Conservation (phyloP, 768 basidiomycete species). For the Mycena belliarum region DNA sequence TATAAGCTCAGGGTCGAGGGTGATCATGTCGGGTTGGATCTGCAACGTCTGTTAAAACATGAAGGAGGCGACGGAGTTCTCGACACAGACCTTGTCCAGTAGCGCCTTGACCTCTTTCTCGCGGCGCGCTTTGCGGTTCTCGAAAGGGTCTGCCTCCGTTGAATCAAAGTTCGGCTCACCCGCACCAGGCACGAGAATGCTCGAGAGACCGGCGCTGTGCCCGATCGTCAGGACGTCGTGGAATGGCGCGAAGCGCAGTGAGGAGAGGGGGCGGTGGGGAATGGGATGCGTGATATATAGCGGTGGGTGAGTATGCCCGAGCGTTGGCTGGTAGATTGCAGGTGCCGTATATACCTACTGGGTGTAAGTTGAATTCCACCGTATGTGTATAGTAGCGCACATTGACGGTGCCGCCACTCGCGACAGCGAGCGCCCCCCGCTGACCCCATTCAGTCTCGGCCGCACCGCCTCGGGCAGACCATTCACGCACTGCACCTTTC, state of each 20-base stretch:
- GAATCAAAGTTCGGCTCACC: constrained; percentile 97
- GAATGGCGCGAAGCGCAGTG: constrained; percentile 85
- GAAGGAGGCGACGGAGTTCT: neutral
- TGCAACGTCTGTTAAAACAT: constrained; percentile 27
- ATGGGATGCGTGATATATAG: constrained; percentile 89
- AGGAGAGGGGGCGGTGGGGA: constrained; percentile 73
- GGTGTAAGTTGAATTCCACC: constrained; percentile 1
- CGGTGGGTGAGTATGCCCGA: constrained; percentile 59
- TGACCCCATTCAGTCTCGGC: constrained; percentile 84
- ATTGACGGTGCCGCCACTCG: constrained; percentile 82
- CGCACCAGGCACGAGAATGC: constrained; percentile 85
- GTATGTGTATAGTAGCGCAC: constrained; percentile 40
- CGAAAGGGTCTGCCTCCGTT: constrained; percentile 92
- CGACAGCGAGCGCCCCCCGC: constrained; percentile 79
- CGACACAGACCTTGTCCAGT: constrained; percentile 80
- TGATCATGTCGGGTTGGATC: constrained; percentile 93
- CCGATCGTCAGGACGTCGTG: constrained; percentile 83
- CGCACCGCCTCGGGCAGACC: constrained; percentile 68
- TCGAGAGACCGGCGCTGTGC: constrained; percentile 77
- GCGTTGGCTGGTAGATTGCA: constrained; percentile 58
- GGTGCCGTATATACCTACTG: constrained; percentile 72
- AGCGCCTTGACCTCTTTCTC: constrained; percentile 91
- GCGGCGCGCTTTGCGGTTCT: constrained; percentile 74
- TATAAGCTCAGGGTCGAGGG: constrained; percentile 76
- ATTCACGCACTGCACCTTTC: constrained; percentile 81